Evolutionary conservation across 78 protist genomes (phyloP), one percentile per base, ranked within the genome.

Genomic region (Pelomyxa schiedti): DNA sequence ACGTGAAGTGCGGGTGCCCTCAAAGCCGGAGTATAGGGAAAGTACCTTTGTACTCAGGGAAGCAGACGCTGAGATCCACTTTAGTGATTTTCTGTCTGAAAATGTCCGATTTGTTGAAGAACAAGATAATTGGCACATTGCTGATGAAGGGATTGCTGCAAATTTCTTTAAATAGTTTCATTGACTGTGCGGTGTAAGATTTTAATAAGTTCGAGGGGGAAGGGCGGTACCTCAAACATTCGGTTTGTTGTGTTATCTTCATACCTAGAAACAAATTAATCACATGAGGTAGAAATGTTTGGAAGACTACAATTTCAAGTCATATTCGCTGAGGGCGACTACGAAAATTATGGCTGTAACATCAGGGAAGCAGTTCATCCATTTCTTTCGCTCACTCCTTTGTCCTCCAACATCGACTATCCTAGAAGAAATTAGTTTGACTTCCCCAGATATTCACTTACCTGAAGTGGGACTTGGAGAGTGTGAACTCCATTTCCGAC

Each of bases 371-470:
- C 94, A 90, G 42, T 88, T 88, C 74, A 92, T 82, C 96, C 96
- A 92, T 77, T 92, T 92, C 66, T 73, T 85, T 37, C 96, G 69
- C 80, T 92, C 94, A 39, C 82, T 84, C 35, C 93, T 79, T 82
- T 92, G 96, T 28, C 96, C 96, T 58, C 96, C 96, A 29, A 92
- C 92, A 67, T 92, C 96, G 22, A 81, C 84, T 76, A 92, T 68
- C 42, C 87, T 39, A 40, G 24, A 3, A 2, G 70, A 30, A 9
- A 29, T 30, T 3, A 2, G 4, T 7, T 35, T 72, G 7, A 74
- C 8, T 65, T 65, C 4, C 6, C 9, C 22, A 63, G 5, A 6
- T 30, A 47, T 35, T 32, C 37, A 58, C 77, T 36, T 69, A 73
- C 77, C 6, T 4, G 70, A 85, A 80, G 39, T 74, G 66, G 39